Evolutionary conservation across 2,329 filamentous ascomycete genomes (phyloP).

Genomic region (Penicillium sp.): DNA sequence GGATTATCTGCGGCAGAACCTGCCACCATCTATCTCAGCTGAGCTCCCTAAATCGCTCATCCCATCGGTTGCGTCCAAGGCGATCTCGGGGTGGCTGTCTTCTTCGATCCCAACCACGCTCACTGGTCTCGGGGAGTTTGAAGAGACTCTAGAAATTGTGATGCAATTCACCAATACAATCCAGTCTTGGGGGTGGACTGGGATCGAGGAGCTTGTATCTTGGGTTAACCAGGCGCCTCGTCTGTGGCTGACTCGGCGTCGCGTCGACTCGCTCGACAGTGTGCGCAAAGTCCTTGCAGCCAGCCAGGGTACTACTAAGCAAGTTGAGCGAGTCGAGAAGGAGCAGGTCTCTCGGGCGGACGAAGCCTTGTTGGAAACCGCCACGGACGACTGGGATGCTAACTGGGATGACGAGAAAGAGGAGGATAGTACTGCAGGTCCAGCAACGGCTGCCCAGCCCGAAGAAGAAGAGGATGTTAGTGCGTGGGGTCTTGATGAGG

Average conservation of each 20-base stretch:
- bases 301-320: conserved; percentile 70
- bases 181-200: conserved; percentile 66
- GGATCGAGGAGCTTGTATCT: conserved; percentile 67
- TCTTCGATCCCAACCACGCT: conserved; percentile 77
- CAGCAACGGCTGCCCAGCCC: conserved; percentile 22
- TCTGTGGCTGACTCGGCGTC: conserved; percentile 84
- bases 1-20: conserved; percentile 56
- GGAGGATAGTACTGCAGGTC: conserved; percentile 39
- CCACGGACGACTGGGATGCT: conserved; percentile 72
- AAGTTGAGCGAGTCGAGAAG: conserved; percentile 84
- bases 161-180: conserved; percentile 69
- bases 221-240: conserved; percentile 83
- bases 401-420: conserved; percentile 77
- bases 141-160: conserved; percentile 70
- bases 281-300: conserved; percentile 72
- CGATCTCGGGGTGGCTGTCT: conserved; percentile 78
- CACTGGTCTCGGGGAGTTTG: conserved; percentile 72
- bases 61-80: conserved; percentile 68
- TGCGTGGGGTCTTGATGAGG: conserved; percentile 59
- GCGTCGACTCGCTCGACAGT: conserved; percentile 77
- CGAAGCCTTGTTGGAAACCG: conserved; percentile 65
- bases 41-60: conserved; percentile 74
- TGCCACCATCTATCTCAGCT: conserved; percentile 56
- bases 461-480: conserved; percentile 53
- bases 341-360: conserved; percentile 76